Conservation (phyloP, 306 rosid genomes). For the Sophora flavescens region DNA sequence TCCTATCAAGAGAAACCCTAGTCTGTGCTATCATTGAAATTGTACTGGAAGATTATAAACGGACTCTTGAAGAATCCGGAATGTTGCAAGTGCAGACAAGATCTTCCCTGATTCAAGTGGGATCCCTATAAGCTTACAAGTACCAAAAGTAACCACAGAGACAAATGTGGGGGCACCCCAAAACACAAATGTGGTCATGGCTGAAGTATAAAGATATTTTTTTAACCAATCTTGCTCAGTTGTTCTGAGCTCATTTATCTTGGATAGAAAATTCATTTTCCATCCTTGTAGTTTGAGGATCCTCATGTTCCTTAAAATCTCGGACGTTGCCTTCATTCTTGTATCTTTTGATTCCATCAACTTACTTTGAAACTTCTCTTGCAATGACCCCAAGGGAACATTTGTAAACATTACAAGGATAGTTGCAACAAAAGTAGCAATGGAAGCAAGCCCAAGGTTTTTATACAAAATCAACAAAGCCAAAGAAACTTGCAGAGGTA, state of each 20-base stretch:
- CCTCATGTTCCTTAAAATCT: constrained; percentile 69
- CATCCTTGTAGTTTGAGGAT: constrained; percentile 76
- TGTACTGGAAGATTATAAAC: constrained; percentile 54
- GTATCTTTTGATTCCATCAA: constrained; percentile 67
- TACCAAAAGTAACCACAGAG: constrained; percentile 58
- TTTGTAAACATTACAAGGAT: constrained; percentile 58
- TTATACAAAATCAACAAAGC: constrained; percentile 59
- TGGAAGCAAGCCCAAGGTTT: constrained; percentile 61
- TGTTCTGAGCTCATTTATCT: constrained; percentile 51
- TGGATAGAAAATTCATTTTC: constrained; percentile 70
- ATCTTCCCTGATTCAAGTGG: constrained; percentile 69
- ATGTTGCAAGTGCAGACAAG: constrained; percentile 66
- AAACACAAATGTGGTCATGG: constrained; percentile 51
- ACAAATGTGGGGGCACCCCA: constrained; percentile 65
- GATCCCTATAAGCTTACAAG: constrained; percentile 55
- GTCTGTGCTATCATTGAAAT: constrained; percentile 61
- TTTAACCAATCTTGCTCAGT: constrained; percentile 58
- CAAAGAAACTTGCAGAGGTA: constrained; percentile 50
- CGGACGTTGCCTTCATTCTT: constrained; percentile 67
- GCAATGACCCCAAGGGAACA: constrained; percentile 59
- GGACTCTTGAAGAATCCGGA: constrained; percentile 59
- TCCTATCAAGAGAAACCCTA: constrained; percentile 64
- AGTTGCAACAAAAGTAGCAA: constrained; percentile 58
- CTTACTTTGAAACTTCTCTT: constrained; percentile 55
- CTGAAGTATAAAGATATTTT: constrained; percentile 49